Conservation (phyloP, 2,329 filamentous ascomycete genomes). For the Ophiostoma triangulosporum region DNA sequence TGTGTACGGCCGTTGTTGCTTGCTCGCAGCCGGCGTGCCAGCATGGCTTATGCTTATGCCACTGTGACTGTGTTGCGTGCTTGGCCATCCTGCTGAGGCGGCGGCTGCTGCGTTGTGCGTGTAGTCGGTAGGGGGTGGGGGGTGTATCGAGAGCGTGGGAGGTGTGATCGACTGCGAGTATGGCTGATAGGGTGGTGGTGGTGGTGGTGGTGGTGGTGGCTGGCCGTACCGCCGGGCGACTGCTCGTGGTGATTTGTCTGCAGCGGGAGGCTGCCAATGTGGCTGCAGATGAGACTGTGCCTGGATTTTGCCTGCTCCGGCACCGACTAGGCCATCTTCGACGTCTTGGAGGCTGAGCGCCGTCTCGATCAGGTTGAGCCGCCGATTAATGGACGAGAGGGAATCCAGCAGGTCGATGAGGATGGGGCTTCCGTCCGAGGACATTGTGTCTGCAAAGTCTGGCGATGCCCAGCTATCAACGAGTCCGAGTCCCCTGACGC, state of each 20-base stretch:
- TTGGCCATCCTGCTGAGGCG: neutral
- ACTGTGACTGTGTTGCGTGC: neutral
- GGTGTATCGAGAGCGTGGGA: neutral
- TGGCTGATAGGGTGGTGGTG: neutral
- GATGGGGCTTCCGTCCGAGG: neutral
- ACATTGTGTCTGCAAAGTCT: neutral
- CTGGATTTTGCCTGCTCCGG: neutral
- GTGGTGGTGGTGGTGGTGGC: neutral
- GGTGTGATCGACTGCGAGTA: neutral
- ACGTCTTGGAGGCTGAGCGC: neutral
- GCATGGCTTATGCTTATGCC: neutral
- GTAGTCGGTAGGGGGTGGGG: neutral
- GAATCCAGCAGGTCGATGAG: neutral
- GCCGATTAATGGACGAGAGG: neutral
- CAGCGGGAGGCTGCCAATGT: neutral
- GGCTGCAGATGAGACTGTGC: neutral
- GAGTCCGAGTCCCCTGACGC: neutral
- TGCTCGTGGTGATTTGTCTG: neutral
- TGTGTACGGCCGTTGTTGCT: neutral
- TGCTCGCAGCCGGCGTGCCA: too few species aligned
- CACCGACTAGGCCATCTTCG: neutral
- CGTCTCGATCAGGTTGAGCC: slow-evolving; percentile 1
- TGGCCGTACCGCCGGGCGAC: neutral
- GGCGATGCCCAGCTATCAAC: neutral
- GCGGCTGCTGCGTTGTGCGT: neutral